Evolutionary conservation across 192 early-diverging fungal genomes (phyloP).

Genomic region (Lobosporangium transversale): DNA sequence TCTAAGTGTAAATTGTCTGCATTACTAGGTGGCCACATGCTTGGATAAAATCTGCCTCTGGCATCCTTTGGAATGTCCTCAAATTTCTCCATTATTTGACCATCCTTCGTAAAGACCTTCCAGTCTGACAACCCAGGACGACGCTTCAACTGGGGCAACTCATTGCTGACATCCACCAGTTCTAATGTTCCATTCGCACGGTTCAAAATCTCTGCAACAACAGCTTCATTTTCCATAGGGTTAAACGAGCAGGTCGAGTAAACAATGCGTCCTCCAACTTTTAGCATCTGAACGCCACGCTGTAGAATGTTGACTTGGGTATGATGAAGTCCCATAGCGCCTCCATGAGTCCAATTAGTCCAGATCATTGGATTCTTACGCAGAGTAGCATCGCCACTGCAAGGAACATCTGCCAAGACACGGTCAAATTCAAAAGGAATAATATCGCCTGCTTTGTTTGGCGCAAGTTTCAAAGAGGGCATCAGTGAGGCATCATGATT

Average conservation of each 20-base stretch:
- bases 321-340: slow-evolving; percentile 83
- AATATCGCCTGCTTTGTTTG: slow-evolving; percentile 45
- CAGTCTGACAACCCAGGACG: slow-evolving; percentile 85
- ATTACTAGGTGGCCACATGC: slow-evolving; percentile 72
- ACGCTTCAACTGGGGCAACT: slow-evolving; percentile 84
- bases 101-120: slow-evolving; percentile 82
- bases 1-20: slow-evolving; percentile 71
- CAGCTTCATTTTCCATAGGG: slow-evolving; percentile 97
- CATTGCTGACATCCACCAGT: slow-evolving; percentile 86
- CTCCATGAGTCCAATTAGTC: slow-evolving; percentile 83
- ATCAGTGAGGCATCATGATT: slow-evolving; percentile 90
- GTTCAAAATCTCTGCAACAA: slow-evolving; percentile 86
- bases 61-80: slow-evolving; percentile 57
- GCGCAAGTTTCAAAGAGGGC: slow-evolving; percentile 32
- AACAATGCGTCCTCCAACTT: slow-evolving; percentile 92
- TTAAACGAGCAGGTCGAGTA: slow-evolving; percentile 99
- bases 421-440: slow-evolving; percentile 90
- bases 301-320: slow-evolving; percentile 89
- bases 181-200: slow-evolving; percentile 72
- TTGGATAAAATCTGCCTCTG: slow-evolving; percentile 60
- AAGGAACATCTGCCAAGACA: slow-evolving; percentile 97
- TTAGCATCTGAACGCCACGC: slow-evolving; percentile 87
- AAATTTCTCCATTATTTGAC: slow-evolving; percentile 58
- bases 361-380: slow-evolving; percentile 96
- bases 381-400: slow-evolving; percentile 97